Evolutionary conservation across 2,329 filamentous ascomycete genomes (phyloP).

Genomic region (Teratosphaeria gauchensis): DNA sequence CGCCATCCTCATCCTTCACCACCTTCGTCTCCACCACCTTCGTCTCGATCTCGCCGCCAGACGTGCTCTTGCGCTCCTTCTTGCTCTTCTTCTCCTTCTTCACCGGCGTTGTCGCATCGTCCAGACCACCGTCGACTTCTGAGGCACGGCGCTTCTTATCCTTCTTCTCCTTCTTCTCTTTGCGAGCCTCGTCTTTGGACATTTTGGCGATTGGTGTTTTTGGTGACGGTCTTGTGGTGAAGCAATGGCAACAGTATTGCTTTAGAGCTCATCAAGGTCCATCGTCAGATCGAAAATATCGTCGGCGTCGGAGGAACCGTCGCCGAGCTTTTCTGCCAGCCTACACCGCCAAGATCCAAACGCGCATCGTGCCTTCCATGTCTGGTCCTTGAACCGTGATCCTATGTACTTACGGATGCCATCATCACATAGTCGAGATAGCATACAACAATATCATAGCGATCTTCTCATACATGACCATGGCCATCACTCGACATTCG

Average conservation of each 20-base stretch:
- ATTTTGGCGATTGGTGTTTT: constrained; percentile 14
- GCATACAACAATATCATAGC: neutral
- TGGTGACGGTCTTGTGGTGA: neutral
- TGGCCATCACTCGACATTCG: too few species aligned
- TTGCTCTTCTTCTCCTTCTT: constrained; percentile 23
- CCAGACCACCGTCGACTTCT: constrained; percentile 15
- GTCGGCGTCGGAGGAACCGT: neutral
- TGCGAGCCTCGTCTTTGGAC: constrained; percentile 32
- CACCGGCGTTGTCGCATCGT: constrained; percentile 9
- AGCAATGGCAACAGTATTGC: neutral
- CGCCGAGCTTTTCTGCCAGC: neutral
- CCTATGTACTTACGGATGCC: neutral
- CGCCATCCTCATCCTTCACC: constrained; percentile 14
- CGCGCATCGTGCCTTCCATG: too few species aligned
- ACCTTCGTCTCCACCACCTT: constrained; percentile 34
- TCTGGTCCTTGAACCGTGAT: neutral
- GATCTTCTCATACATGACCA: too few species aligned
- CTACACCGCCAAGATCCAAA: neutral
- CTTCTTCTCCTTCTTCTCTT: constrained; percentile 27
- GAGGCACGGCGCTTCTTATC: constrained; percentile 29
- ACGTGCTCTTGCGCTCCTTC: constrained; percentile 26
- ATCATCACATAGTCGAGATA: neutral
- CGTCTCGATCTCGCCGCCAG: constrained; percentile 9
- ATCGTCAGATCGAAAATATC: neutral
- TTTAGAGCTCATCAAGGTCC: neutral